Conservation (phyloP, 1,139 yeast species). For the Protomyces lactucae-debilis region DNA sequence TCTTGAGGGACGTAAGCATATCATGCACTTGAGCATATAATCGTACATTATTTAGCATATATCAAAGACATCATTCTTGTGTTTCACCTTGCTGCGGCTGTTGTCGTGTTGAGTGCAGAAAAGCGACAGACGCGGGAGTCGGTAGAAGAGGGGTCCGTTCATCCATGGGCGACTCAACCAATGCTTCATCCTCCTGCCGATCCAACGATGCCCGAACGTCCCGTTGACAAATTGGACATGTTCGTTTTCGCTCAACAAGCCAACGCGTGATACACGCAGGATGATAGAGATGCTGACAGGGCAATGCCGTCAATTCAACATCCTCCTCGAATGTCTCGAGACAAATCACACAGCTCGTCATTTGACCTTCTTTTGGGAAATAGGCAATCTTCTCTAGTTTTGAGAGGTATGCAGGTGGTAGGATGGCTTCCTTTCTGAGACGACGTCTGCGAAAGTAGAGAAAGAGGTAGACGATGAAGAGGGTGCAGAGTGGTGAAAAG, state of each 20-base stretch:
- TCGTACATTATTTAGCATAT: no score
- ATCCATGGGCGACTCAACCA: not conserved
- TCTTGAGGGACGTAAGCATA: not conserved
- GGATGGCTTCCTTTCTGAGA: conserved; percentile 9
- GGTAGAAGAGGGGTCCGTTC: not conserved
- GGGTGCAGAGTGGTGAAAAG: conserved; percentile 43
- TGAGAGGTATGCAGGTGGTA: conserved; percentile 16
- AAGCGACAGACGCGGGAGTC: not conserved
- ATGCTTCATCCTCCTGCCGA: not conserved
- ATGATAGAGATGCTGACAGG: conserved; percentile 47
- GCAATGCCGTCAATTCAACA: conserved; percentile 41
- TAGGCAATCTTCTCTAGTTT: conserved; percentile 9
- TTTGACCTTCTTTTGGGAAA: conserved; percentile 21
- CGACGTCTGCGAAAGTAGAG: conserved; percentile 40
- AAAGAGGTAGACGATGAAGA: conserved; percentile 41
- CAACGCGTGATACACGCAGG: conserved; percentile 43
- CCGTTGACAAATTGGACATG: conserved; percentile 42
- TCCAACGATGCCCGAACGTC: conserved; percentile 32
- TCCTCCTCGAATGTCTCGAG: conserved; percentile 43
- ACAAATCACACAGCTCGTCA: conserved; percentile 44
- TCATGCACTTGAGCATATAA: not conserved
- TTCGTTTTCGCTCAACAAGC: conserved; percentile 41
- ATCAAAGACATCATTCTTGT: no score
- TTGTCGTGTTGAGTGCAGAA: no score
- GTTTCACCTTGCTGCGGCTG: no score